Evolutionary conservation across 108 stramenopile genomes (phyloP).

Genomic region (Poteriospumella lacustris): DNA sequence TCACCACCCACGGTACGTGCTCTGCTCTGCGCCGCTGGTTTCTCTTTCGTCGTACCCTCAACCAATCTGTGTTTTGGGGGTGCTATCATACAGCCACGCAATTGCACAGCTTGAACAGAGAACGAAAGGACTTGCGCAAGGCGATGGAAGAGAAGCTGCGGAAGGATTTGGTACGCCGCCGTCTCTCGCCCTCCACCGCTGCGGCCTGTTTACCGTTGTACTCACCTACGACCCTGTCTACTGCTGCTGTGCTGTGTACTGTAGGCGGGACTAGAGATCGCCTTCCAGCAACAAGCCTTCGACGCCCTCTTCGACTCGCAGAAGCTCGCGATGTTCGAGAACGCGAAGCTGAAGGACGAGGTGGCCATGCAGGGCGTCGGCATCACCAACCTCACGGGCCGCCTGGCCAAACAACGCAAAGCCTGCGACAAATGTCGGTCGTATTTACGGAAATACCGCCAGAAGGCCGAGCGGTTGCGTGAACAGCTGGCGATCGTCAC

Average conservation of each 20-base stretch:
- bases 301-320: neutral
- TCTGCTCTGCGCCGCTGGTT: too few relatives aligned
- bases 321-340: slow-evolving; percentile 19
- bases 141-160: slow-evolving; percentile 20
- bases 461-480: neutral
- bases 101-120: slow-evolving; percentile 2
- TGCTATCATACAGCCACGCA: too few relatives aligned
- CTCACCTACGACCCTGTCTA: too few relatives aligned
- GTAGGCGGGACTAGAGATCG: slow-evolving; percentile 5
- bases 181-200: too few relatives aligned
- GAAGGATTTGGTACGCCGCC: slow-evolving; percentile 16
- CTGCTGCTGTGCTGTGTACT: too few relatives aligned
- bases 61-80: too few relatives aligned
- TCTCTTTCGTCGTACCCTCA: too few relatives aligned
- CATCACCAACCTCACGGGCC: neutral
- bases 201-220: too few relatives aligned
- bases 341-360: slow-evolving; percentile 27
- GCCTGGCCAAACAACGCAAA: neutral
- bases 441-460: neutral
- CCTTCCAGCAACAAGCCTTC: slow-evolving; percentile 19
- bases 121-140: neutral
- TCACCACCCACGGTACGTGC: too few relatives aligned
- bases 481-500: neutral
- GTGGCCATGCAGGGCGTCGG: slow-evolving; percentile 23
- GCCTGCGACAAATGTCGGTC: neutral